phyloP scores from a whole-genome alignment of 768 basidiomycete species.

The Erythrobasidium yunnanense region DNA sequence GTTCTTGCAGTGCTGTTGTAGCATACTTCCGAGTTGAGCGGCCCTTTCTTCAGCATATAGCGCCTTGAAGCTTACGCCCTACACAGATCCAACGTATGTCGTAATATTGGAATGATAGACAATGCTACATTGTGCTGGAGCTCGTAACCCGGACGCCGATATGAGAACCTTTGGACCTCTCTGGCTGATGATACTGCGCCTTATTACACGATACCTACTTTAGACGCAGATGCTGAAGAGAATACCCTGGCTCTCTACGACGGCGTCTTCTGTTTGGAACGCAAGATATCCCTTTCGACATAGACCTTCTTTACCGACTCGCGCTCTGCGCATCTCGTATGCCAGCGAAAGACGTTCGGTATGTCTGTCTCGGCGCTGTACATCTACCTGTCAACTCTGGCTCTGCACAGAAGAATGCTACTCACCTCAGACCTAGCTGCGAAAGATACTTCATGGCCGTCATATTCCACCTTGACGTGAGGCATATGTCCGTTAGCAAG shows the following conservation, averaged over 20 bases:
- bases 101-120: no score
- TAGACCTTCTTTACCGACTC: not conserved
- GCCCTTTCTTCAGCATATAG: no score
- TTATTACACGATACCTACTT: no score
- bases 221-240: no score
- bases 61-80: no score
- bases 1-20: no score
- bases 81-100: no score
- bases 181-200: no score
- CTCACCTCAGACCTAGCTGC: not conserved
- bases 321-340: not conserved
- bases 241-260: not conserved
- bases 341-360: not conserved
- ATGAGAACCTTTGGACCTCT: no score
- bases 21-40: no score
- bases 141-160: no score
- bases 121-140: no score
- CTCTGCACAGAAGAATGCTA: not conserved
- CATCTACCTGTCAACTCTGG: not conserved
- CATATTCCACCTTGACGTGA: not conserved
- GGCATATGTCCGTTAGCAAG: not conserved
- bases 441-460: not conserved
- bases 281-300: not conserved
- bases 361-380: not conserved
- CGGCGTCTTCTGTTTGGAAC: not conserved